Evolutionary conservation across 2,329 filamentous ascomycete species (phyloP), one percentile per base, ranked within the genome.

Genomic region (Hymenoscyphus fraxineus): DNA sequence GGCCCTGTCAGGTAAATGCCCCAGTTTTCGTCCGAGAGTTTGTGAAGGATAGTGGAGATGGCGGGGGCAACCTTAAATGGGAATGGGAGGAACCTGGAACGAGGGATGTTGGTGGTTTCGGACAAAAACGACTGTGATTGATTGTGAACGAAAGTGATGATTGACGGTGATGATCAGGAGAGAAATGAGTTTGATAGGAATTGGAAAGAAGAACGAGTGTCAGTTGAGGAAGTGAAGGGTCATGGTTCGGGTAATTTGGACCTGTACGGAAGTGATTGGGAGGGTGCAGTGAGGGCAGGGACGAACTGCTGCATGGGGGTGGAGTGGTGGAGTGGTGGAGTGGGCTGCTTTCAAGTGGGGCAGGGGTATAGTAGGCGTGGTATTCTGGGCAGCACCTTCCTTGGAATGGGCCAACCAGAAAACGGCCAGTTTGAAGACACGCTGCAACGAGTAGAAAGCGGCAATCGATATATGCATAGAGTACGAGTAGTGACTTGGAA

Each of bases 121-220:
- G 22, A 54, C 47, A 27, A 54, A 54, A 54, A 54, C 47, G 47
- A 54, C 10, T 54, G 47, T 54, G 47, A 54, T 3, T 3, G 35
- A 35, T 54, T n/a, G 3, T 31, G n/a, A 58, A 58, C 55, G 55
- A 58, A 39, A 35, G 55, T 58, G 55, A 58, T 58, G 55, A 31
- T 58, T 39, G 55, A 58, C 31, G 55, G n/a, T 22, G 47, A 27
- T 22, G 47, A 54, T 54, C 47, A 27, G 47, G 47, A 13, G 13
- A 54, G n/a, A 22, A 19, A 54, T 13, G 47, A 54, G 47, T 19
- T 54, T 22, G 47, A 16, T 13, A 44, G 2, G 41, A n/a, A n/a
- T 6, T 22, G 19, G n/a, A 6, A 51, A 19, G 6, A 9, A 51
- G 19, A 22, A 51, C 44, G 44, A 51, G 44, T 4, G 44, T 22